phyloP scores from a whole-genome alignment of 2,329 filamentous ascomycete genomes.

The Ceratocystis papillata region DNA sequence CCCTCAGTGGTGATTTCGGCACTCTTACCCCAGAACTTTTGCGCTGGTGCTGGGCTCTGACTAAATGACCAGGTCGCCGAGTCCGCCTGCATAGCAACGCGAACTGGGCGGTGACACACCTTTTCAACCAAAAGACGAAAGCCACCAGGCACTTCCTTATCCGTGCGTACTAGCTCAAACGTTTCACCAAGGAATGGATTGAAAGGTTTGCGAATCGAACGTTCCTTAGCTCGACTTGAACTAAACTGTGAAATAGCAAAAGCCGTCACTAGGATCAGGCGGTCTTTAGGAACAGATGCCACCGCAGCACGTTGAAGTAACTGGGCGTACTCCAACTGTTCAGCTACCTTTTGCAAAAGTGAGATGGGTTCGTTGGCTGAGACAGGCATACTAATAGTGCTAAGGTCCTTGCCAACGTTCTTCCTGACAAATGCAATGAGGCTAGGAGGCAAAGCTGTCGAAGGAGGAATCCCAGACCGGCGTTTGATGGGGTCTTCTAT shows the following conservation, averaged over 20 bases:
- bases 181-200: constrained; percentile 96
- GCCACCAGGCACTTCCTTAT: constrained; percentile 58
- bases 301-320: constrained; percentile 67
- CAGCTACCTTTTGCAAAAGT: constrained; percentile 74
- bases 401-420: constrained; percentile 95
- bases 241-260: constrained; percentile 87
- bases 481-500: constrained; percentile 54
- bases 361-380: constrained; percentile 91
- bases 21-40: constrained; percentile 98
- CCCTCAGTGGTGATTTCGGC: constrained; percentile 91
- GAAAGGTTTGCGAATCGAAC: constrained; percentile 89
- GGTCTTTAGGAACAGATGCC: constrained; percentile 50
- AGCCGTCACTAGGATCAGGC: constrained; percentile 73
- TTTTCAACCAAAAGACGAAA: constrained; percentile 94
- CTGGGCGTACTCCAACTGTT: constrained; percentile 82
- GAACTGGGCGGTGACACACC: constrained; percentile 81
- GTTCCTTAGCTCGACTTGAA: constrained; percentile 71
- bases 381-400: constrained; percentile 94
- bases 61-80: constrained; percentile 73
- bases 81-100: constrained; percentile 88
- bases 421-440: constrained; percentile 90
- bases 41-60: constrained; percentile 76
- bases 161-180: constrained; percentile 79
- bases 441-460: constrained; percentile 73
- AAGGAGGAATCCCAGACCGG: constrained; percentile 57